Evolutionary conservation across 305 asterid genomes (phyloP), one percentile per base, ranked within the genome.

Genomic region (Ilex paraguariensis): DNA sequence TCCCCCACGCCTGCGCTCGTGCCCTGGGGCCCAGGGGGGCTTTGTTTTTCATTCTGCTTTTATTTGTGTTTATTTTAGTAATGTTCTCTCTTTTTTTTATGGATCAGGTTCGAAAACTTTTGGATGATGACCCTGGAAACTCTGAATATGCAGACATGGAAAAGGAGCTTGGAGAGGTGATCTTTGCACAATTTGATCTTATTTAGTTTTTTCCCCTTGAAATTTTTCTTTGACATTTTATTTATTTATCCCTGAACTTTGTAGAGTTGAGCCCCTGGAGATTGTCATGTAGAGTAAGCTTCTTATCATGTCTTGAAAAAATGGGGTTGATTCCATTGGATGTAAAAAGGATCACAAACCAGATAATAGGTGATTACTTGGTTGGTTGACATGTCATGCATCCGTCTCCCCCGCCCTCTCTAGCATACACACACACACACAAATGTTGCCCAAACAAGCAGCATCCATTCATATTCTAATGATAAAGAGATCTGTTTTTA

Each of bases 111-210:
- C 91, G 80, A 65, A 55, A 75, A 13, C 75, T 93, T 56, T 72
- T 93, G 82, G 72, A 67, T 13, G 93, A 84, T 74, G 96, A 90
- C 49, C 89, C 91, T 49, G 79, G 77, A 72, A 93, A 93, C 78
- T 64, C 99, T 13, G 96, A 93, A 57, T 90, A 75, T 69, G 49
- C 84, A 77, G 97, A 90, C 81, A 84, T 93, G 96, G 96, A 90
- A 81, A 93, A 86, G 81, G 99, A 90, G 81, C 99, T 93, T 45
- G 75, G 42, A n/a, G 99, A 93, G 99, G 99, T 87, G 83, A 82
- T 70, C 69, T 55, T 60, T 60, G 57, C 21, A 40, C 54, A 28
- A 45, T 14, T 51, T 60, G 54, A 30, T 40, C 14, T 28, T 36
- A 15, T 36, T 31, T 49, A 63, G n/a, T 9, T 50, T 40, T 32